Conservation (phyloP, 106 monocot genomes). For the Posidonia australis region DNA sequence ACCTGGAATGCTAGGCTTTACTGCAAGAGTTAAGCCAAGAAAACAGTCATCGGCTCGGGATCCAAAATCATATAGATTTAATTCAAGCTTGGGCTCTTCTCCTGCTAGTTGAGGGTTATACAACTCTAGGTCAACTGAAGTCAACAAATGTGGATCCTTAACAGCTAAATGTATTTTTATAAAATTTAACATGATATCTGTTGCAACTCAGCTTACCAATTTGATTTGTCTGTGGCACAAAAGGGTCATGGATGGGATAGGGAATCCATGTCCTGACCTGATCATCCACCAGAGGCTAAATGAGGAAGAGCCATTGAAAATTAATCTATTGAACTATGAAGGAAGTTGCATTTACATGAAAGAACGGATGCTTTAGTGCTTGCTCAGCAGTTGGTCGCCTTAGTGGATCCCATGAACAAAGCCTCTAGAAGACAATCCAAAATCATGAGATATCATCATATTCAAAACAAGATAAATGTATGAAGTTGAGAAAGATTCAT, state of each 20-base stretch:
- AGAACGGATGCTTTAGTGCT: constrained; percentile 60
- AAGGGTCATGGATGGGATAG: constrained; percentile 4
- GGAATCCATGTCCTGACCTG: constrained; percentile 13
- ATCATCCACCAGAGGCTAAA: not conserved
- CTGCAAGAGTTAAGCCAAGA: constrained; percentile 74
- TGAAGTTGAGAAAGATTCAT: not conserved
- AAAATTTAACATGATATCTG: not conserved
- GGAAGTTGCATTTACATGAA: constrained; percentile 38
- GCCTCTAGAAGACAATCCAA: constrained; percentile 22
- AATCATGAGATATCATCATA: too few relatives aligned
- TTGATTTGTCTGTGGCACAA: not conserved
- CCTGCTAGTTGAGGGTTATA: constrained; percentile 14
- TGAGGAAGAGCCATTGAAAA: not conserved
- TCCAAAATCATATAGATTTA: constrained; percentile 72
- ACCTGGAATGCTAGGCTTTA: constrained; percentile 44
- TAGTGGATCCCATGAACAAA: constrained; percentile 64
- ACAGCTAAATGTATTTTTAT: not conserved
- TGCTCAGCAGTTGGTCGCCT: constrained; percentile 61
- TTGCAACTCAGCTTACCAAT: not conserved
- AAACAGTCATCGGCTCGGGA: constrained; percentile 59
- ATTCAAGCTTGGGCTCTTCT: constrained; percentile 51
- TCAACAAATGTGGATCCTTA: not conserved
- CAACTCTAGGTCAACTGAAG: not conserved
- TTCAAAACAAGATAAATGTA: not conserved
- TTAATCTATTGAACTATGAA: not conserved